These are phyloP conservation scores for Bjerkandera adusta DNA, from an alignment of 1,284 basidiomycete genomes.

Conservation along the genomic window DNA sequence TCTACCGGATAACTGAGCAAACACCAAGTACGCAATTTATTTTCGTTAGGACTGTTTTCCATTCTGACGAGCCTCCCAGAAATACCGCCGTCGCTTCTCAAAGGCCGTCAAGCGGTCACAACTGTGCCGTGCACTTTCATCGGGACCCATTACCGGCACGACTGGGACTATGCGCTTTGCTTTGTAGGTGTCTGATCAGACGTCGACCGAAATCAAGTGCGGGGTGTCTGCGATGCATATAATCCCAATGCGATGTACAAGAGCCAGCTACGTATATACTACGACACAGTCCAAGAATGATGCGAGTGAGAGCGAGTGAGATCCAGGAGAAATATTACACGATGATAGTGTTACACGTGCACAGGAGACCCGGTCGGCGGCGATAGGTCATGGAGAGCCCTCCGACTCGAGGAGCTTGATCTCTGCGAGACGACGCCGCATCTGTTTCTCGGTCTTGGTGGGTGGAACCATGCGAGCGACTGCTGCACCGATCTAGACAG, in stretches of 20 bases:
- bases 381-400: conserved; percentile 38
- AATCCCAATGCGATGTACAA: not conserved
- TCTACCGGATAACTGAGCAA: conserved; percentile 34
- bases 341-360: not conserved
- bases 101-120: conserved; percentile 39
- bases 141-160: conserved; percentile 37
- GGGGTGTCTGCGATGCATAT: conserved; percentile 1
- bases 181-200: conserved; percentile 22
- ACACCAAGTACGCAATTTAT: conserved; percentile 18
- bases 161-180: conserved; percentile 63
- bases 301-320: not conserved
- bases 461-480: conserved; percentile 80
- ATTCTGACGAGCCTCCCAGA: conserved; percentile 4
- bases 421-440: conserved; percentile 76
- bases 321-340: conserved; percentile 7
- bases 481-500: conserved; percentile 55
- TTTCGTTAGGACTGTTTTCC: not conserved
- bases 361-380: not conserved
- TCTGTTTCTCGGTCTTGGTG: conserved; percentile 86
- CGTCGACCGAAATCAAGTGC: conserved; percentile 25
- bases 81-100: conserved; percentile 21
- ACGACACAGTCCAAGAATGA: no score
- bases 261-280: not conserved
- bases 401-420: conserved; percentile 71
- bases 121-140: conserved; percentile 53